These are phyloP conservation scores for Friedmanniomyces simplex DNA, from an alignment of 495 filamentous ascomycete species.

Conservation along the genomic window DNA sequence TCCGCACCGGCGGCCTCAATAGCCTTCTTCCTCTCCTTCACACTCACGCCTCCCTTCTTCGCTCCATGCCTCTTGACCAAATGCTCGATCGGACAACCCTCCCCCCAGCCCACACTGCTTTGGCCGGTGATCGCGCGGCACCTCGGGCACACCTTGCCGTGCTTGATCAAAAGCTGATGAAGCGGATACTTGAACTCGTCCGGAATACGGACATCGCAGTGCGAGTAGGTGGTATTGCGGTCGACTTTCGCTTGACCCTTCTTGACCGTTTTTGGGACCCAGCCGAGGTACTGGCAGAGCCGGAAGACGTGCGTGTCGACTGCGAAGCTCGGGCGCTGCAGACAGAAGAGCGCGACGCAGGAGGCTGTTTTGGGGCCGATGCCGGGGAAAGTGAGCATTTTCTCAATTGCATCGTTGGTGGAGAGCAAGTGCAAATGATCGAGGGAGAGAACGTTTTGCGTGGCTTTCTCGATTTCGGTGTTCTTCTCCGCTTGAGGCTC, in stretches of 20 bases:
- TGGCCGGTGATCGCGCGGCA: constrained; percentile 51
- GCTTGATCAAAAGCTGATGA: constrained; percentile 76
- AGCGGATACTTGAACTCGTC: constrained; percentile 81
- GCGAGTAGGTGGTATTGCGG: constrained; percentile 62
- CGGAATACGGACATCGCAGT: constrained; percentile 72
- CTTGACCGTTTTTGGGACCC: constrained; percentile 46
- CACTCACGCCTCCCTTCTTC: constrained; percentile 26
- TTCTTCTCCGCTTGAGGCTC: constrained; percentile 37
- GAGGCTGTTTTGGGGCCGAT: constrained; percentile 88
- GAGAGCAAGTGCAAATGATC: constrained; percentile 64
- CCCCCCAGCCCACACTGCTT: constrained; percentile 29
- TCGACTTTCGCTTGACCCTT: constrained; percentile 44
- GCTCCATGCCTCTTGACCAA: constrained; percentile 31
- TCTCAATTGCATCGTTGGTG: constrained; percentile 59
- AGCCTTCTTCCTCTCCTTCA: constrained; percentile 22
- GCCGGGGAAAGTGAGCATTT: constrained; percentile 66
- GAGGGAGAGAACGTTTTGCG: constrained; percentile 54
- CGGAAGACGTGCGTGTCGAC: constrained; percentile 44
- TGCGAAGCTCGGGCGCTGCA: constrained; percentile 38
- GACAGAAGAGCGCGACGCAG: constrained; percentile 51
- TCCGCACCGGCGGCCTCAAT: constrained; percentile 9
- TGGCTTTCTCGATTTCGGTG: constrained; percentile 42
- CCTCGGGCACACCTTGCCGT: constrained; percentile 70
- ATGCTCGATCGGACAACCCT: constrained; percentile 37
- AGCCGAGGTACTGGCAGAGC: constrained; percentile 73